Conservation (phyloP, 2,329 filamentous ascomycete species). For the Cladophialophora bantiana region DNA sequence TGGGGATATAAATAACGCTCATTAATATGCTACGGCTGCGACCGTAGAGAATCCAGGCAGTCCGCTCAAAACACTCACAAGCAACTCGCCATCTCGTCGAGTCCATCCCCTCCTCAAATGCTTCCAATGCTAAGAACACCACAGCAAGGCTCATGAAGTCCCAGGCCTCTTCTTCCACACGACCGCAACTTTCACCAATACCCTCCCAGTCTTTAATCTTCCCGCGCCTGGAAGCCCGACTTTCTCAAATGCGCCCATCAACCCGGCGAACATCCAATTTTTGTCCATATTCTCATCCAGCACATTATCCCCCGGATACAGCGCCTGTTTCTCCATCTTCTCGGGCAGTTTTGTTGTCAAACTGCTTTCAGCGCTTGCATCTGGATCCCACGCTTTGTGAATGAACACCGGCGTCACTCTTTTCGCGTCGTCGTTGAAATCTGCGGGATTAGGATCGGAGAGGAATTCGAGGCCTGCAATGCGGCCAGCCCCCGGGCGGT, state of each 20-base stretch:
- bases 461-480: slow-evolving; percentile 15
- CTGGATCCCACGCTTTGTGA: slow-evolving; percentile 15
- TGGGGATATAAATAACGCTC: not conserved
- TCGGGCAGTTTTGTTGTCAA: slow-evolving; percentile 3
- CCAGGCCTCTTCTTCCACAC: slow-evolving; percentile 19
- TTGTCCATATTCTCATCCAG: slow-evolving; percentile 16
- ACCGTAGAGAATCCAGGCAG: not conserved
- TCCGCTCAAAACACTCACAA: not conserved
- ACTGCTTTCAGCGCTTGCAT: not conserved
- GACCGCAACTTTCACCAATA: slow-evolving; percentile 16
- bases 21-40: not conserved
- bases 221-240: not conserved
- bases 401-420: slow-evolving; percentile 4
- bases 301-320: slow-evolving; percentile 11
- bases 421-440: slow-evolving; percentile 3
- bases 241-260: slow-evolving; percentile 20
- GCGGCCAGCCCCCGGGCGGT: not conserved
- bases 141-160: not conserved
- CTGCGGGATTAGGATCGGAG: not conserved
- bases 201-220: slow-evolving; percentile 9
- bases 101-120: not conserved
- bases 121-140: not conserved
- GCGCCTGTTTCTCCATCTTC: not conserved
- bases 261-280: slow-evolving; percentile 21
- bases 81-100: not conserved